Conservation (phyloP, 345 rosid species). For the Rhizophora mangle region DNA sequence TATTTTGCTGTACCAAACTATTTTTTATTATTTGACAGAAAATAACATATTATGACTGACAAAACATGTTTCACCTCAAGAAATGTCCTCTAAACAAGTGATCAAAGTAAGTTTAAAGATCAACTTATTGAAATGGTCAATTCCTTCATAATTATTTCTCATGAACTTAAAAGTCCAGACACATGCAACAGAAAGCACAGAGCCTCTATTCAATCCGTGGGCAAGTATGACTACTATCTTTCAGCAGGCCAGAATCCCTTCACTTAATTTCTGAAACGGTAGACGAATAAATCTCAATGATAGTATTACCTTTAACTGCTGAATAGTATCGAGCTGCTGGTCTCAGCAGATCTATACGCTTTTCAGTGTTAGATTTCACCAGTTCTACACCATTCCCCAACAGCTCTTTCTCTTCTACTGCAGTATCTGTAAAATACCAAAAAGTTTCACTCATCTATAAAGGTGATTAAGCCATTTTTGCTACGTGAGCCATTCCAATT, state of each 20-base stretch:
- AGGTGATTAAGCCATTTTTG: neutral
- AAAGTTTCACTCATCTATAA: neutral
- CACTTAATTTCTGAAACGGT: too few species aligned
- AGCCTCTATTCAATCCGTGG: too few species aligned
- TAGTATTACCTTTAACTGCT: constrained; percentile 46
- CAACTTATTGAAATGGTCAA: too few species aligned
- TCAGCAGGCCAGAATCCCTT: neutral
- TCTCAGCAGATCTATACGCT: constrained; percentile 67
- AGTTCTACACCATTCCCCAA: constrained; percentile 49
- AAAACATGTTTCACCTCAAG: neutral
- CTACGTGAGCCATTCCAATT: neutral
- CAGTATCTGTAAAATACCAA: constrained; percentile 32
- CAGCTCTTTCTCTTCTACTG: constrained; percentile 30
- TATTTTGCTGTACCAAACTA: neutral
- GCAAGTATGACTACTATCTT: neutral
- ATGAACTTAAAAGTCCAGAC: neutral
- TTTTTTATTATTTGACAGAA: neutral
- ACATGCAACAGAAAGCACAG: too few species aligned
- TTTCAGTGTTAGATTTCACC: constrained; percentile 50
- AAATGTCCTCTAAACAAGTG: too few species aligned
- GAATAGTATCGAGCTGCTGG: constrained; percentile 57
- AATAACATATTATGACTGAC: neutral
- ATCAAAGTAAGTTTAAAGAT: neutral
- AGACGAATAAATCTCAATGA: too few species aligned
- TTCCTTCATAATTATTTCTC: neutral